Base-by-base conservation (phyloP, 1,284 basidiomycete species). In the Irpex sp. region DNA sequence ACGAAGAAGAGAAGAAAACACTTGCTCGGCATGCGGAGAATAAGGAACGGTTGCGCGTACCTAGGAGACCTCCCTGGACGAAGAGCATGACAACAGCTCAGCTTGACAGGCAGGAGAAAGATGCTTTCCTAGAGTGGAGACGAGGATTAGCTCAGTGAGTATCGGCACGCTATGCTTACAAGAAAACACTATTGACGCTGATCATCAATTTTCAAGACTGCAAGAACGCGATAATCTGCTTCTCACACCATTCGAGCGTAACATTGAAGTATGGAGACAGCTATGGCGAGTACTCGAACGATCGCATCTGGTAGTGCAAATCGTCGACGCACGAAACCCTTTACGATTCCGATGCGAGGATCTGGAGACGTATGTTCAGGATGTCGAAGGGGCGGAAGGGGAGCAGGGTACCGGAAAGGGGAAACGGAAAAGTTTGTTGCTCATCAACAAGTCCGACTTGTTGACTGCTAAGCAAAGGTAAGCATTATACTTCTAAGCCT, bases 391-490 rank as follows among this genome's bases (percentile, higher is more conserved):
- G 11, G 75, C 84, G 7, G 90, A 92, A 72, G 92, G 90, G 5
- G 90, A 92, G 72, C 80, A 83, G 4, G 91, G 89, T 4, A 90
- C 89, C 0, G 92, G 92, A 0, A 86, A 82, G 68, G 90, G 89
- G 8, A 82, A 82, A 72, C 81, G 96, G 70, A 86, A 81, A 72
- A 93, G 84, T 69, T 77, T 99, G 69, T 77, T 99, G 49, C 82
- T 99, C 61, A 93, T 99, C 75, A 99, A 99, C 77, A 99, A 99
- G 77, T 88, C 97, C 2, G 97, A 99, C 79, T 77, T 99, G 58
- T 78, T 99, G 66, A 97, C 94, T 13, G 81, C 85, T 5, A 83
- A 89, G 63, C 97, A 99, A 79, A 86, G 97, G 90, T 92, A 68
- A 65, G 81, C 31, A n/a, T 51, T 53, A 31, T 31, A 31, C 31